Base-by-base conservation (phyloP, 1,284 basidiomycete genomes). In the Mycosarcoma maydis region DNA sequence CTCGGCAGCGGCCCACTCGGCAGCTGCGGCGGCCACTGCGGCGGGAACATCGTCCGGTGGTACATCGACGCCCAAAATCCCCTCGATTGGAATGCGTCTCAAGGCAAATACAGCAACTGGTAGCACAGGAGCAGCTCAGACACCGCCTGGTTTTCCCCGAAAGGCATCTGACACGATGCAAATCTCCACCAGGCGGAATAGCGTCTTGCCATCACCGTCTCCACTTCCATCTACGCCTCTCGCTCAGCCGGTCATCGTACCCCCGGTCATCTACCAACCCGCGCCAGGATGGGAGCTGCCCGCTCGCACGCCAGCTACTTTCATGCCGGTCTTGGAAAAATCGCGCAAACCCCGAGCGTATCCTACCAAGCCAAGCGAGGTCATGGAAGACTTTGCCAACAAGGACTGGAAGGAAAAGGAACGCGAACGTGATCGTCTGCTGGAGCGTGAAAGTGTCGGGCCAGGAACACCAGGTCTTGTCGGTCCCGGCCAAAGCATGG, bases 321-420 rank as follows among this genome's bases (percentile, higher is more conserved):
- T 76, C 34, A 48, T 79, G 53, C 78, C 78, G 16, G 59, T 23
- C 19, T 37, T 67, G 16, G 62, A 72, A 42, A 56, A 53, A 19
- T 60, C 66, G 17, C 61, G 65, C 17, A 45, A 49, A 7, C 72
- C 75, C 11, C 41, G 62, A 37, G 60, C 59, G 3, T 78, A 78
- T 32, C 75, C 78, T 2, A 78, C 69, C 26, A 68, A 73, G 36
- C 78, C 77, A 7, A 49, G 58, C n/a, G 67, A 80, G 38, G 78
- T 80, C 39, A 59, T 69, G 37, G 76, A 76, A 22, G 61, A 80
- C 45, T 80, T 80, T 45, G 68, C 78, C 30, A 40, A 69, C 45
- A 67, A 69, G 44, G 78, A 80, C 41, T 80, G 78, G 77, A 72
- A 70, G 42, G 76, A 77, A 38, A 58, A 71, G 48, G 75, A 77